Evolutionary conservation across 2,329 filamentous ascomycete species (phyloP).

Genomic region (Apiospora hydei): DNA sequence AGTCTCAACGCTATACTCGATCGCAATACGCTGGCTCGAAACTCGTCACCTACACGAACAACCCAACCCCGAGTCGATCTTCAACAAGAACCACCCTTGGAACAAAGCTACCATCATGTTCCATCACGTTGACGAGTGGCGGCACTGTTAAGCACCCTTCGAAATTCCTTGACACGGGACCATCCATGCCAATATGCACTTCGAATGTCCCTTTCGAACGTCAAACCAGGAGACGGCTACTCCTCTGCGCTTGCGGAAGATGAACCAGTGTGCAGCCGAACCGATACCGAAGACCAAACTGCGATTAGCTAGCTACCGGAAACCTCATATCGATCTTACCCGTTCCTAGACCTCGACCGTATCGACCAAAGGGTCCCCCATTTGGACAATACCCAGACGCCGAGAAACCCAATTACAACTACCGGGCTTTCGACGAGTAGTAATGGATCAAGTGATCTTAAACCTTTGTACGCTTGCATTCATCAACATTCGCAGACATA

Average conservation of each 20-base stretch:
- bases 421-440: too few relatives aligned
- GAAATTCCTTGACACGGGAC: neutral
- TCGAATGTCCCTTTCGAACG: neutral
- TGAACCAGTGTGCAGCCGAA: neutral
- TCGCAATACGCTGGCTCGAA: constrained; percentile 1
- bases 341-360: neutral
- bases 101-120: neutral
- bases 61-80: neutral
- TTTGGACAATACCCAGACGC: neutral
- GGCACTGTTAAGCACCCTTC: neutral
- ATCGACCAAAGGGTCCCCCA: neutral
- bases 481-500: neutral
- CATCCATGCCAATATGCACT: neutral
- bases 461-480: neutral
- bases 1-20: neutral
- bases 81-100: neutral
- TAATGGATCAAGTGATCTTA: neutral
- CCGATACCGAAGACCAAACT: neutral
- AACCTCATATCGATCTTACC: neutral
- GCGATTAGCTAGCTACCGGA: neutral
- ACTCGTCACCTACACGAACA: neutral
- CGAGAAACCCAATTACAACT: neutral
- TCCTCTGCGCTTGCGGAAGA: neutral
- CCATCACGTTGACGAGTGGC: neutral
- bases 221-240: neutral